Conservation (phyloP, 805 yeast species). For the Nakazawaea holstii region DNA sequence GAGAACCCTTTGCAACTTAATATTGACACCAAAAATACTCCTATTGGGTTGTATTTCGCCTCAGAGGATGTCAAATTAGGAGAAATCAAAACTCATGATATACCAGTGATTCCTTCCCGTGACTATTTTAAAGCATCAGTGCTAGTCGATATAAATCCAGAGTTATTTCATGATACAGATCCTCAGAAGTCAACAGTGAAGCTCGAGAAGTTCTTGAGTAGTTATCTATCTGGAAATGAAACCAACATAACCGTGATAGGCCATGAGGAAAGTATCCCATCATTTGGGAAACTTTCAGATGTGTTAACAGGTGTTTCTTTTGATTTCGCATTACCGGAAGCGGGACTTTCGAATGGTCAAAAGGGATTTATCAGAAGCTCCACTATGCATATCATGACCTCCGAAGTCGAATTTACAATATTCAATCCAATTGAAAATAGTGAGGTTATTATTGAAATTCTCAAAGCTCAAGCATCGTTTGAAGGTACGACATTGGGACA, state of each 20-base stretch:
- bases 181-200: slow-evolving; percentile 15
- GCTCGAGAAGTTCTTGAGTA: slow-evolving; percentile 31
- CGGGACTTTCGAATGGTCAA: slow-evolving; percentile 6
- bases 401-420: slow-evolving; percentile 48
- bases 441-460: slow-evolving; percentile 35
- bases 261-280: slow-evolving; percentile 19
- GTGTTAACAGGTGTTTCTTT: slow-evolving; percentile 21
- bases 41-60: slow-evolving; percentile 21
- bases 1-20: slow-evolving; percentile 28
- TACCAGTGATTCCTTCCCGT: slow-evolving; percentile 18
- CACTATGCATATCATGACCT: slow-evolving; percentile 48
- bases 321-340: slow-evolving; percentile 22
- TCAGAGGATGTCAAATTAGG: slow-evolving; percentile 33
- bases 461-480: slow-evolving; percentile 42
- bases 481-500: slow-evolving; percentile 42
- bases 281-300: slow-evolving; percentile 19
- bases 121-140: slow-evolving; percentile 18
- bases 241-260: slow-evolving; percentile 27
- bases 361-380: slow-evolving; percentile 41
- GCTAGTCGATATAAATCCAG: slow-evolving; percentile 16
- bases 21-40: slow-evolving; percentile 20
- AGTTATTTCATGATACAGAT: slow-evolving; percentile 11
- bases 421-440: slow-evolving; percentile 49
- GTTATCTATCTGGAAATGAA: slow-evolving; percentile 31
- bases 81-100: slow-evolving; percentile 16